Base-by-base conservation (phyloP, 192 early-diverging fungal genomes). In the Gryganskiella cystojenkinii region DNA sequence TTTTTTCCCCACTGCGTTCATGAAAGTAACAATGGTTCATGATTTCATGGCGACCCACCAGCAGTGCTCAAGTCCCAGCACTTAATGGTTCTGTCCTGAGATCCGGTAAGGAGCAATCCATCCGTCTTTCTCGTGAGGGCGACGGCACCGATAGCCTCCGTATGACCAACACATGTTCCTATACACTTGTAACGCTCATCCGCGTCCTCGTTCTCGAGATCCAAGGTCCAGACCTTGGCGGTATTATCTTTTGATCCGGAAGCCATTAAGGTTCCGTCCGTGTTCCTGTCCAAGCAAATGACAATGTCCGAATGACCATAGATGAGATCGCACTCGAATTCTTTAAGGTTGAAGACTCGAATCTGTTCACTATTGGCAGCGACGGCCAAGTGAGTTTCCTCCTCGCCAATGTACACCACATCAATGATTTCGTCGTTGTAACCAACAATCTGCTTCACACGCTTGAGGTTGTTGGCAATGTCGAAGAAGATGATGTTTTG, bases 361-460 rank as follows among this genome's bases (percentile, higher is more conserved):
- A 99, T 83, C 84, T 95, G 93, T 75, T 96, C 95, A 10, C 92
- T 94, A 83, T 98, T 98, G 22, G 96, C 93, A 1, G 95, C 94
- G 17, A 98, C 94, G 15, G 93, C 96, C 67, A 98, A 62, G 60
- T 93, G 88, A 2, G 53, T 69, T 55, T 96, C 91, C 7, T 87
- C 74, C 22, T 83, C 72, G 22, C 93, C 95, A n/a, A 95, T 82
- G 43, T 93, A 94, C 1, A 81, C 81, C 50, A 98, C 69, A 71
- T 96, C 96, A 15, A 98, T 90, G 34, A 99, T 89, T 64, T 99
- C 98, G 61, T 99, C 95, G 64, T 98, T 98, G 80, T 96, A 95
- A 37, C 98, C 98, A 6, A 95, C 91, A 76, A 98, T 91, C 79
- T 96, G 93, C 62, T 92, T 92, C 22, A 85, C 78, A 4, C 90